phyloP scores from a whole-genome alignment of 345 rosid genomes.

The Anacardium occidentale region DNA sequence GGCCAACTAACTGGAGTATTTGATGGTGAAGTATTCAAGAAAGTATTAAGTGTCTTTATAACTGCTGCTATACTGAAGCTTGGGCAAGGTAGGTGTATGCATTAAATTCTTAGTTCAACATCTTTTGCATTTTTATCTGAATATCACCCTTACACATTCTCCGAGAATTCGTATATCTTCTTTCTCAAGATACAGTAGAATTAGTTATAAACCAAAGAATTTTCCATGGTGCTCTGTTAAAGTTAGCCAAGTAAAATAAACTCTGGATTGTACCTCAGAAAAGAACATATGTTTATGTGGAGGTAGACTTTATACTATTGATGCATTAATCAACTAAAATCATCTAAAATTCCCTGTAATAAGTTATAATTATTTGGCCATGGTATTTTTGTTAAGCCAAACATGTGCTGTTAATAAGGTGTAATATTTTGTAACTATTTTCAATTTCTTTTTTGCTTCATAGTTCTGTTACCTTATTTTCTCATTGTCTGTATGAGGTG shows the following conservation, averaged over 20 bases:
- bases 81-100: constrained; percentile 75
- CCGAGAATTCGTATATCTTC: not conserved
- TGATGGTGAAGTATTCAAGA: constrained; percentile 59
- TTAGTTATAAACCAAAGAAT: not conserved
- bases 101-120: not conserved
- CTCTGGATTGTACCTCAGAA: too few relatives aligned
- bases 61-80: constrained; percentile 97
- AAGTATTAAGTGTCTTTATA: constrained; percentile 83
- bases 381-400: too few relatives aligned
- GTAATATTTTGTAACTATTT: too few relatives aligned
- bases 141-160: not conserved
- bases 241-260: not conserved
- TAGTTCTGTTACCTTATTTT: too few relatives aligned
- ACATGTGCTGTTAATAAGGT: too few relatives aligned
- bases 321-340: too few relatives aligned
- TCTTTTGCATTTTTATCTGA: not conserved
- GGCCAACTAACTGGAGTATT: constrained; percentile 60
- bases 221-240: not conserved
- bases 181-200: not conserved
- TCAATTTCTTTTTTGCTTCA: too few relatives aligned
- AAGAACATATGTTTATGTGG: too few relatives aligned
- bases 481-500: too few relatives aligned
- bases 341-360: too few relatives aligned
- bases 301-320: too few relatives aligned
- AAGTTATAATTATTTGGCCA: too few relatives aligned